Base-by-base conservation (phyloP, 805 yeast species). In the Spathaspora girioi region DNA sequence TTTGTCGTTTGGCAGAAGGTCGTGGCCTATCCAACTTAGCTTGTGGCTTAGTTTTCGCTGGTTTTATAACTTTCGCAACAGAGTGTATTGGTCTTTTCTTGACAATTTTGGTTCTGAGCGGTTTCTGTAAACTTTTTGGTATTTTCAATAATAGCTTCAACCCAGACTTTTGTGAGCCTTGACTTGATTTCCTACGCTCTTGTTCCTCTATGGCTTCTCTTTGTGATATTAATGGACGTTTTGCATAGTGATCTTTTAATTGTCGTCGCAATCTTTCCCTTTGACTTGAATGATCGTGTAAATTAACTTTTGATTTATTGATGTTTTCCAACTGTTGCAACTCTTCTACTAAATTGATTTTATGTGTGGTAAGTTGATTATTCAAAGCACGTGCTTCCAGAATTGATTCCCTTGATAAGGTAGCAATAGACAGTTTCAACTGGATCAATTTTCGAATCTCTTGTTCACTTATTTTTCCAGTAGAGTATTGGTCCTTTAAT, bases 141-240 rank as follows among this genome's bases (percentile, higher is more conserved):
- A 54, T 27, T 42, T 59, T 59, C 11, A 58, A 50, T 2, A 59
- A 50, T n/a, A 59, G 44, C 46, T 55, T 59, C 26, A 57, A 31
- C 1, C 61, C 62, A 5, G 51, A 29, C 20, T 41, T 20, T 43
- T 29, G 17, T 7, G 51, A 26, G 18, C 5, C 43, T 23, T 18
- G 43, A 23, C 32, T 29, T 29, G 32, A 9, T 29, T 50, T 53
- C 38, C 40, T 48, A 31, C 49, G 38, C 20, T 53, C 50, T 45
- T 66, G 71, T 51, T 68, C 72, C 43, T 67, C 54, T 35, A 70
- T 57, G 2, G 77, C 76, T 51, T 73, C 77, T 15, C 56, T 60
- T 51, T 71, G 77, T 7, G 77, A 72, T 3, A 54, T 51, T 35
- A 73, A 59, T 2, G 78, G 78, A 46, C 68, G 53, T 38, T 62